Evolutionary conservation across 495 filamentous ascomycete genomes (phyloP), one percentile per base, ranked within the genome.

Genomic region (Wilcoxina mikolae): DNA sequence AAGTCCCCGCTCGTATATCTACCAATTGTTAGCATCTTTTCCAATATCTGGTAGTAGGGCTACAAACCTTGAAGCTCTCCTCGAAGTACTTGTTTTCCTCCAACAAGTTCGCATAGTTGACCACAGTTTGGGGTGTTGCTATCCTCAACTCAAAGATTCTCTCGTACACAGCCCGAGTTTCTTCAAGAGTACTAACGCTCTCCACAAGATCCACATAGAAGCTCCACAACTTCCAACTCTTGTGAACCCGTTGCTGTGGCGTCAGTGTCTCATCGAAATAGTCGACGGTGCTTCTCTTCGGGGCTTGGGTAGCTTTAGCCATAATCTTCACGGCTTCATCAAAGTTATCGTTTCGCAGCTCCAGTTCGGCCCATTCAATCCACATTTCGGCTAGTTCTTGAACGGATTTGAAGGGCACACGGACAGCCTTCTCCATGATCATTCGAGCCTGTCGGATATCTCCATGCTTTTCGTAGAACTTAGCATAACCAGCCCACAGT

Each of bases 141-240:
- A 99, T 96, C 38, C 91, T 84, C 35, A 99, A 81, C 68, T 99
- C 93, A 68, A 99, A 99, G 61, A 96, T 95, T 47, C 93, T 75
- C 59, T 96, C 91, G 68, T 99, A 99, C 15, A 96, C 79, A 66
- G 84, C 88, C 65, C 79, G 83, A 10, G 91, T 96, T 69, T 96
- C 90, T 9, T 95, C 90, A 2, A 96, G 70, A 0, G 85, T 87
- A 55, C 82, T 80, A 17, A 94, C 88, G 69, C 86, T 91, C 67
- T 99, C 91, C 10, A 99, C 90, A 0, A 99, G 77, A 69, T 99
- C 91, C 35, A 99, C 89, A 62, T 99, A 99, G 75, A 96, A 99
- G 73, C 85, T 91, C 91, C 91, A 99, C 12, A 99, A 70, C 68
- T 96, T 99, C 93, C 93, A 99, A 66, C 87, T 93, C 75, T 96